These are phyloP conservation scores for Orbilia ellipsospora DNA, from an alignment of 2,329 filamentous ascomycete genomes.

Conservation along the genomic window DNA sequence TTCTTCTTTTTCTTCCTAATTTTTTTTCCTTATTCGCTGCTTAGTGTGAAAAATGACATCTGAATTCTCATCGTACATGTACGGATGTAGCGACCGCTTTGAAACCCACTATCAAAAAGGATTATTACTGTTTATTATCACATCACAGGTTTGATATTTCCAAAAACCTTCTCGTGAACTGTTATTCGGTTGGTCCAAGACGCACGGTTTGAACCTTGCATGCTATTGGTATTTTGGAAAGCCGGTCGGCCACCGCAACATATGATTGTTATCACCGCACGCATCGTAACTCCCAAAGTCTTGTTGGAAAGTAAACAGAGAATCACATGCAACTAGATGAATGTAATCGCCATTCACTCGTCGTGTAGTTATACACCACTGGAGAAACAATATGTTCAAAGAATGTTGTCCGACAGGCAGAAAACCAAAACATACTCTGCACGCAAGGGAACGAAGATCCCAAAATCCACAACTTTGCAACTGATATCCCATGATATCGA, in stretches of 20 bases:
- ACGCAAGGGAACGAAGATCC: slow-evolving; percentile 13
- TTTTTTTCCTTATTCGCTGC: background rate
- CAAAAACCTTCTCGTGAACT: background rate
- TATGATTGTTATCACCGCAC: background rate
- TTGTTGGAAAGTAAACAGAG: slow-evolving; percentile 20
- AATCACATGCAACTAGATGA: slow-evolving; percentile 46
- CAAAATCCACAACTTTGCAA: background rate
- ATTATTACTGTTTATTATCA: no score
- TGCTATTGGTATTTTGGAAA: slow-evolving; percentile 25
- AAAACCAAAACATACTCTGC: slow-evolving; percentile 29
- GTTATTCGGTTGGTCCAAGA: background rate
- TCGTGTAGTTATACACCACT: slow-evolving; percentile 31
- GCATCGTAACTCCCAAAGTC: slow-evolving; percentile 13
- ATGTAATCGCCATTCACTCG: background rate
- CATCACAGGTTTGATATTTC: no score
- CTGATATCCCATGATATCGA: slow-evolving; percentile 13
- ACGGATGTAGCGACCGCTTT: background rate
- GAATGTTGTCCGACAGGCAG: slow-evolving; percentile 32
- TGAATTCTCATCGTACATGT: background rate
- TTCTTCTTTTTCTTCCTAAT: no score
- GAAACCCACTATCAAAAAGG: background rate
- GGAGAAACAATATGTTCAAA: slow-evolving; percentile 3
- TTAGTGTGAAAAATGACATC: slow-evolving; percentile 5
- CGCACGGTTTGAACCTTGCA: no score
- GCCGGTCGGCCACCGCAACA: slow-evolving; percentile 8